phyloP scores from a whole-genome alignment of 1,284 basidiomycete species.

The Rhodofomes roseus region DNA sequence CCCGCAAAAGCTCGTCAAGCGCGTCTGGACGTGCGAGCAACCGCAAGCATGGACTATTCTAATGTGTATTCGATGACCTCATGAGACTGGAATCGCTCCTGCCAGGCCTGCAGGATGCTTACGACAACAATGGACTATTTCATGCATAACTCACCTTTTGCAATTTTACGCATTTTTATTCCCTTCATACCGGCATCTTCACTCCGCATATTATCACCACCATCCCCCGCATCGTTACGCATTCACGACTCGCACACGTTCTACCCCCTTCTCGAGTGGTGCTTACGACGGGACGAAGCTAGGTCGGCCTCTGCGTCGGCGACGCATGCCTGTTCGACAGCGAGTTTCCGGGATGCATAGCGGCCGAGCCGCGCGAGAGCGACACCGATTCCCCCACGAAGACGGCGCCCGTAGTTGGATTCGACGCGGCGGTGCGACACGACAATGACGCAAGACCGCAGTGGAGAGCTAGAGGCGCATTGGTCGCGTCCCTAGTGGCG shows the following conservation, averaged over 20 bases:
- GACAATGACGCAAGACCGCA: constrained; percentile 69
- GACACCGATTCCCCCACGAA: constrained; percentile 39
- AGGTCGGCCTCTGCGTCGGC: constrained; percentile 24
- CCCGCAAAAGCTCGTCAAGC: constrained; percentile 28
- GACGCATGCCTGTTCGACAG: constrained; percentile 23
- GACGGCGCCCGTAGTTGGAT: constrained; percentile 36
- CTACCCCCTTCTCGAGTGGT: constrained; percentile 17
- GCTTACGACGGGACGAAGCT: constrained; percentile 18
- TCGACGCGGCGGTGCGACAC: constrained; percentile 45
- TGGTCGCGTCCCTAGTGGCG: constrained; percentile 34
- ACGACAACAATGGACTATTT: constrained; percentile 41
- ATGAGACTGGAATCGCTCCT: constrained; percentile 40
- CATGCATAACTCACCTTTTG: constrained; percentile 17
- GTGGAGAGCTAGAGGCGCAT: constrained; percentile 46
- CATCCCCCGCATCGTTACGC: constrained; percentile 7
- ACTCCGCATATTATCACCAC: constrained; percentile 21
- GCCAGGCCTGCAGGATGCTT: constrained; percentile 54
- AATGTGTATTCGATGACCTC: constrained; percentile 21
- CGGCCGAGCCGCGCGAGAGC: constrained; percentile 46
- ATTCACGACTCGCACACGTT: constrained; percentile 7
- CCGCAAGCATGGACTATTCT: constrained; percentile 19
- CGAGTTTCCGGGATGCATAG: constrained; percentile 26
- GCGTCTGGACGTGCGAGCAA: constrained; percentile 27
- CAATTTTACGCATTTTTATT: constrained; percentile 42
- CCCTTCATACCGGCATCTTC: constrained; percentile 34